Conservation (phyloP, 768 basidiomycete species). For the Russula ochroleuca region DNA sequence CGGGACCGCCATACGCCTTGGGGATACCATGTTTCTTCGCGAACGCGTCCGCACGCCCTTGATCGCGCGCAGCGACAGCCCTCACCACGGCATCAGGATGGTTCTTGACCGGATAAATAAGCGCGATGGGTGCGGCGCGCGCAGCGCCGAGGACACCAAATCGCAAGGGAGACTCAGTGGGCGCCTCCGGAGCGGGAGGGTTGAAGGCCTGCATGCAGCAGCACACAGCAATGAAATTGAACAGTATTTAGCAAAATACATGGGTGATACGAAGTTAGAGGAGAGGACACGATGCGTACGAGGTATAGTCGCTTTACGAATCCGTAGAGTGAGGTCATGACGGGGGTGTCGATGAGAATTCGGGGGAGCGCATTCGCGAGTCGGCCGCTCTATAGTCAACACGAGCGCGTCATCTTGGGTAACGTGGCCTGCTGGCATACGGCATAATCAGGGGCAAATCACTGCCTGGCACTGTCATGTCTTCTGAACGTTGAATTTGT, state of each 20-base stretch:
- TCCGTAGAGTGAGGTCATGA: constrained; percentile 19
- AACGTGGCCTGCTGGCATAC: no score
- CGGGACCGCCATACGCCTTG: constrained; percentile 46
- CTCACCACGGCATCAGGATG: constrained; percentile 54
- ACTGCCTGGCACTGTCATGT: no score
- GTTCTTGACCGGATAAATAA: constrained; percentile 47
- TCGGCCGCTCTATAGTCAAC: no score
- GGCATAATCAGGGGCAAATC: no score
- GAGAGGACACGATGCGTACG: background rate
- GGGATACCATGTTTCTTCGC: constrained; percentile 53
- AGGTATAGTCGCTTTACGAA: constrained; percentile 13
- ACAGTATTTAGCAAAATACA: background rate
- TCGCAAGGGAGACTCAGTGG: constrained; percentile 30
- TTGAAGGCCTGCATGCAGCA: constrained; percentile 11
- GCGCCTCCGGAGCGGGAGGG: constrained; percentile 3
- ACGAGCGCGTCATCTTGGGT: no score
- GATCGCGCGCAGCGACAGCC: constrained; percentile 58
- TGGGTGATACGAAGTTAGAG: background rate
- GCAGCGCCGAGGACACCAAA: constrained; percentile 53
- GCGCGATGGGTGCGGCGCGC: constrained; percentile 47
- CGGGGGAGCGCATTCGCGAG: no score
- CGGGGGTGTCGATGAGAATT: background rate
- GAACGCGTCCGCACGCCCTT: constrained; percentile 42
- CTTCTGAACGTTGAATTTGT: no score
- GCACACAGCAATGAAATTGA: no score